Conservation (phyloP, 2,329 filamentous ascomycete genomes). For the Trichocomaceae sp. region DNA sequence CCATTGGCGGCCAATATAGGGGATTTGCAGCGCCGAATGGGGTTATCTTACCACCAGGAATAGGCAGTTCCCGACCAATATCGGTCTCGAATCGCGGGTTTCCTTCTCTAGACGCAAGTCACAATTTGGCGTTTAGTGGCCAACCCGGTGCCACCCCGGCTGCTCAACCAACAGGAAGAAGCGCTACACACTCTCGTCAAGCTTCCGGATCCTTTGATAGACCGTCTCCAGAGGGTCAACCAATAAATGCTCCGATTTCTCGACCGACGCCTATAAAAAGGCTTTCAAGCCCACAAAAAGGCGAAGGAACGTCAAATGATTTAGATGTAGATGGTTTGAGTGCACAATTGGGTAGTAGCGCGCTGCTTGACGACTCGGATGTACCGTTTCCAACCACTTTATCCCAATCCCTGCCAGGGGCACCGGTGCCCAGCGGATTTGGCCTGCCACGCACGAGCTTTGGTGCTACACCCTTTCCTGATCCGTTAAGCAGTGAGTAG, state of each 20-base stretch:
- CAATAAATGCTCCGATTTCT: conserved; percentile 65
- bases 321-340: conserved; percentile 64
- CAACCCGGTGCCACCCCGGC: conserved; percentile 20
- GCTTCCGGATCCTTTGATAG: conserved; percentile 59
- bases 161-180: conserved; percentile 19
- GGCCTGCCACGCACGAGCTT: conserved; percentile 38
- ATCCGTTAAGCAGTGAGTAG: conserved; percentile 37
- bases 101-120: conserved; percentile 16
- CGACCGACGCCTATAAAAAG: conserved; percentile 82
- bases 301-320: conserved; percentile 36
- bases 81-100: conserved; percentile 49
- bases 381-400: conserved; percentile 51
- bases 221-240: conserved; percentile 52
- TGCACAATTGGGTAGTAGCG: conserved; percentile 82
- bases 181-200: conserved; percentile 64
- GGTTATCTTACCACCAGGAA: conserved; percentile 50
- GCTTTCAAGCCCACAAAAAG: conserved; percentile 58
- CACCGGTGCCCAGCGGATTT: conserved; percentile 48
- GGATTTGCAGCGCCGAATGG: conserved; percentile 46
- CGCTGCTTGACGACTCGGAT: conserved; percentile 71
- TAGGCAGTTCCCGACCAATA: conserved; percentile 53
- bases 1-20: conserved; percentile 50
- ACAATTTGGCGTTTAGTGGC: conserved; percentile 35
- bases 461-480: conserved; percentile 36
- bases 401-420: conserved; percentile 43